Evolutionary conservation across 495 filamentous ascomycete genomes (phyloP).

Genomic region (Xylaria flabelliformis): DNA sequence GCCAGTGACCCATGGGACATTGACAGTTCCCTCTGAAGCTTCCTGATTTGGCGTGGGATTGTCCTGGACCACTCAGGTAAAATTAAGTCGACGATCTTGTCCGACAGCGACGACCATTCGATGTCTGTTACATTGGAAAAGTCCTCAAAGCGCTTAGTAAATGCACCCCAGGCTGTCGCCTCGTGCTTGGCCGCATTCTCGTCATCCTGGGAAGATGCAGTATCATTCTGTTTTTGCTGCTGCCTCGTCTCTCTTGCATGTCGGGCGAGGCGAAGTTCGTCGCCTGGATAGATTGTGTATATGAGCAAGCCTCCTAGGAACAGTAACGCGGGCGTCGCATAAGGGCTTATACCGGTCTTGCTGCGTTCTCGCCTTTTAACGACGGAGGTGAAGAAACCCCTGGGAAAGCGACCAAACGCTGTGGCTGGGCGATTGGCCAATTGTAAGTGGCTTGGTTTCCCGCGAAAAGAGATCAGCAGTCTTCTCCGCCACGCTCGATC

Average conservation of each 20-base stretch:
- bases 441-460: slow-evolving; percentile 2
- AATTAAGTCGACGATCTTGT: slow-evolving; percentile 71
- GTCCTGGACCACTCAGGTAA: slow-evolving; percentile 81
- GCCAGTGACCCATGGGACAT: slow-evolving; percentile 86
- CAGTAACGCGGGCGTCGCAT: slow-evolving; percentile 36
- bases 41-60: slow-evolving; percentile 78
- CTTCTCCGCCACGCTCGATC: slow-evolving; percentile 18
- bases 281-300: slow-evolving; percentile 51
- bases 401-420: slow-evolving; percentile 33
- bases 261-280: slow-evolving; percentile 43
- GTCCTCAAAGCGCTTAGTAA: slow-evolving; percentile 64
- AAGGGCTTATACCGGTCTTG: slow-evolving; percentile 36
- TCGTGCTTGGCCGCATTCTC: slow-evolving; percentile 24
- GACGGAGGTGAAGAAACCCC: slow-evolving; percentile 37
- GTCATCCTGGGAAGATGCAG: slow-evolving; percentile 6
- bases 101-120: slow-evolving; percentile 66
- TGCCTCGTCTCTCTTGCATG: slow-evolving; percentile 25
- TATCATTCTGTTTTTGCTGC: not conserved
- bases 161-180: slow-evolving; percentile 63
- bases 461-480: slow-evolving; percentile 2
- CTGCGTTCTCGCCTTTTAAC: slow-evolving; percentile 13
- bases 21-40: slow-evolving; percentile 86
- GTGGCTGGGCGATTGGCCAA: slow-evolving; percentile 13
- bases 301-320: slow-evolving; percentile 48
- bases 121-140: slow-evolving; percentile 58